Conservation (phyloP, 2,329 filamentous ascomycete genomes). For the Pezizomycotina sp. region DNA sequence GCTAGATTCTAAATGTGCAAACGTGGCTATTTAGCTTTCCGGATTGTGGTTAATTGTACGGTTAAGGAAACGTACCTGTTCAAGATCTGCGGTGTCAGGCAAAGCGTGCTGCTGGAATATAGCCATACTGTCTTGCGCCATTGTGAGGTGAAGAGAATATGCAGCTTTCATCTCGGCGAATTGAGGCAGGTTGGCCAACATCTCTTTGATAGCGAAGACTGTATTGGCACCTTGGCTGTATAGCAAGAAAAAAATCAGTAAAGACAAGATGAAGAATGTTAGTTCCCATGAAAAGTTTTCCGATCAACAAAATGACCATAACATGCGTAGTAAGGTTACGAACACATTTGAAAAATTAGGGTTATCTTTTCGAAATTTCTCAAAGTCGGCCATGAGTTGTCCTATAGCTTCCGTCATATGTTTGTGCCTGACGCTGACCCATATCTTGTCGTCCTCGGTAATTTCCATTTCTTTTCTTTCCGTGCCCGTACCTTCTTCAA, state of each 20-base stretch:
- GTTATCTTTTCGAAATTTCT: slow-evolving; percentile 78
- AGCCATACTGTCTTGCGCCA: slow-evolving; percentile 96
- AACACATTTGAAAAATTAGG: slow-evolving; percentile 69
- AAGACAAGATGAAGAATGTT: slow-evolving; percentile 1
- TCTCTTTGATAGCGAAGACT: slow-evolving; percentile 85
- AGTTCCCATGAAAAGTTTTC: not conserved
- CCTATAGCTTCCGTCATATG: slow-evolving; percentile 98
- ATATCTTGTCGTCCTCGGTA: slow-evolving; percentile 76
- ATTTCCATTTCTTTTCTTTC: slow-evolving; percentile 87
- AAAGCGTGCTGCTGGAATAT: slow-evolving; percentile 74
- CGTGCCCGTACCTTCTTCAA: slow-evolving; percentile 51
- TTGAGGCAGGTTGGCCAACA: slow-evolving; percentile 85
- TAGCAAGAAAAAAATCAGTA: slow-evolving; percentile 5
- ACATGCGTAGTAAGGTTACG: slow-evolving; percentile 17
- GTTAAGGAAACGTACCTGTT: slow-evolving; percentile 42
- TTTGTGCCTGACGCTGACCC: slow-evolving; percentile 82
- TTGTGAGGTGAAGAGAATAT: slow-evolving; percentile 83
- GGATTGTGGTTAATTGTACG: slow-evolving; percentile 13
- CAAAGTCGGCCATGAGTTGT: slow-evolving; percentile 81
- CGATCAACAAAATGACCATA: slow-evolving; percentile 3
- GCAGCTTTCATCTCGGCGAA: slow-evolving; percentile 92
- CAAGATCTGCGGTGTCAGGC: slow-evolving; percentile 67
- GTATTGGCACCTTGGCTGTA: slow-evolving; percentile 50
- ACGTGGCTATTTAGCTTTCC: slow-evolving; percentile 6
- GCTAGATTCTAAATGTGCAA: slow-evolving; percentile 48